These are phyloP conservation scores for Cercospora citrullina DNA, from an alignment of 2,329 filamentous ascomycete species.

Conservation along the genomic window DNA sequence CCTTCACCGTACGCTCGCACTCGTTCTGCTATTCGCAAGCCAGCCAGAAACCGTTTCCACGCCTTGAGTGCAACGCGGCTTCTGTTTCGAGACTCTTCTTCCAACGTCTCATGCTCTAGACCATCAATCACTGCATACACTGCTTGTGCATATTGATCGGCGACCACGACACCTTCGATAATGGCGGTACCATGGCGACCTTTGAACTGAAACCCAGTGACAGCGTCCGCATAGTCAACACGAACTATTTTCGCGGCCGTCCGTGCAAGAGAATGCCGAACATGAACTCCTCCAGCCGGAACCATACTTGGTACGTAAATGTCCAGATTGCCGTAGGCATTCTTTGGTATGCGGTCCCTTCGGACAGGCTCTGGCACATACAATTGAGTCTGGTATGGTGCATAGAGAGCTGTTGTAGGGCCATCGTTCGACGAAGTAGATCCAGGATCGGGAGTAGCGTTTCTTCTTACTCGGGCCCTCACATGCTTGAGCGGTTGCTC, in stretches of 20 bases:
- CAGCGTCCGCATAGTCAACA: constrained; percentile 83
- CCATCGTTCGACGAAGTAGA: constrained; percentile 45
- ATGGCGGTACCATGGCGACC: constrained; percentile 84
- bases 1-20: constrained; percentile 59
- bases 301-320: constrained; percentile 65
- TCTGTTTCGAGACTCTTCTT: constrained; percentile 60
- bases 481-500: constrained; percentile 80
- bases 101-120: constrained; percentile 64
- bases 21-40: constrained; percentile 68
- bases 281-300: constrained; percentile 59
- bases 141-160: constrained; percentile 69
- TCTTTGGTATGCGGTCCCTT: constrained; percentile 66
- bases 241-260: constrained; percentile 73
- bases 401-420: constrained; percentile 59
- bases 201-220: constrained; percentile 86
- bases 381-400: constrained; percentile 62
- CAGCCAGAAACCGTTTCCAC: constrained; percentile 62
- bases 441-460: constrained; percentile 33
- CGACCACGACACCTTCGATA: constrained; percentile 74
- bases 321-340: constrained; percentile 63
- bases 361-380: constrained; percentile 77
- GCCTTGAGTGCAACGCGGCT: constrained; percentile 53
- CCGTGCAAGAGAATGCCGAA: constrained; percentile 59
- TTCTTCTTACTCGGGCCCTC: constrained; percentile 34
- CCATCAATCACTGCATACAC: constrained; percentile 68